Base-by-base conservation (phyloP, 106 monocot genomes). In the Triglochin maritima region DNA sequence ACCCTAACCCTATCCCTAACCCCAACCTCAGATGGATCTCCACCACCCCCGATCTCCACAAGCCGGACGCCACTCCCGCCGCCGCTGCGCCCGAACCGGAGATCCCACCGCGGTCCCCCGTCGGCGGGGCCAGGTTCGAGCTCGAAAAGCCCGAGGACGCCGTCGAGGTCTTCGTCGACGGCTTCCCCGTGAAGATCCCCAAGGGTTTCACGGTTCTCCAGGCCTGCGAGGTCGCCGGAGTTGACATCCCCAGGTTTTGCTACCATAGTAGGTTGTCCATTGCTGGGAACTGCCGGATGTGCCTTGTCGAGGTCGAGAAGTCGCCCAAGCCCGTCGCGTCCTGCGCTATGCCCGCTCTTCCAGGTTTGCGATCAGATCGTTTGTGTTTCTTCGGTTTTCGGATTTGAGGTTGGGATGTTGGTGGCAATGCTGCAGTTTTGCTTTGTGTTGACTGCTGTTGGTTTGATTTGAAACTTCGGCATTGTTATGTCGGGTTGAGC, bases 301-400 rank as follows among this genome's bases (percentile, higher is more conserved):
- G 96, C 74, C 88, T 98, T 54, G 96, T 98, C 5, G 96, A 98
- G 86, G 91, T 98, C 57, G 91, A 98, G 82, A 98, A 98, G 74
- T 88, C 91, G 15, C 96, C 96, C 55, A 98, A 98, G 81, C 96
- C 96, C 13, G 96, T 98, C 8, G 96, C 96, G 4, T 98, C 96
- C 8, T 98, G 96, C 62, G 96, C 96, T 55, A 98, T 98, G 96
- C 96, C 96, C n/a, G 96, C 91, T 7, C 73, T 91, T 44, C 96
- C 96, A 53, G 96, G 96, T 91, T 45, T 3, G 58, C 52, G 9
- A 15, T 62, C 2, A 17, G 29, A 9, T 62, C 7, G 6, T 55
- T 56, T 47, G 5, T 5, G 16, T 42, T 52, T 53, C 5, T 50
- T 51, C 43, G 5, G 16, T 51, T 29, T 29, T 29, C 29, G 29